Evolutionary conservation across 2,329 filamentous ascomycete genomes (phyloP), one percentile per base, ranked within the genome.

Genomic region (Xylariaceae sp.): DNA sequence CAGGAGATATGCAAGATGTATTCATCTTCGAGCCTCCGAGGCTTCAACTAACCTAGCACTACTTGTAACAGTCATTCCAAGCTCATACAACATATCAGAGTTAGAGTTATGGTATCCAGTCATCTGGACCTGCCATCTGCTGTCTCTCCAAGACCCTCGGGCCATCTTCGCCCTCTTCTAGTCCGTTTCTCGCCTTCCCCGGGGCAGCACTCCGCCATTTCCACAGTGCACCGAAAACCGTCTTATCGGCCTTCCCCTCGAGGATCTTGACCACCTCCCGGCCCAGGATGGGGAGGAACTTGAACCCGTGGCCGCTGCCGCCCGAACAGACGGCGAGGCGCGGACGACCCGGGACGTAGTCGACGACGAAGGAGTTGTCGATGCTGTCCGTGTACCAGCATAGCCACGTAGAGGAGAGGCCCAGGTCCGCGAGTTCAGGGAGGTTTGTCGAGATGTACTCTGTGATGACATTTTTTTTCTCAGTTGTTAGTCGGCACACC

Each of bases 271-370:
- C 51, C 2, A 59, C 55, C 31, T 60, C 54, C 3, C 55, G 51
- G 9, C 55, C 56, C 1, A 59, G 51, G 7, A 60, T 51, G 14
- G 55, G 56, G 2, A 59, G 35, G 28, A 59, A 60, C 39, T 59
- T 59, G 48, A 58, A 59, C 12, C 57, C 56, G 19, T 59, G 55
- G 7, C 78, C 78, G 24, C 69, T 73, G 0, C 78, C 79, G 1
- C 75, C 78, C 0, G 77, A 81, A 2, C 76, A 76, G 0, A 81
- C 65, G 51, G 80, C 73, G 0, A 82, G 51, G 0, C 70, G 67
- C 4, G 46, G 43, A 4, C 47, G 44, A 2, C 46, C 48, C 1
- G 53, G 54, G 3, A 58, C 52, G 28, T n/a, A 65, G 27, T 69
- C 65, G 32, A 80, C 66, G 4, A 79, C 47, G 34, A 56, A 58